Evolutionary conservation across 2,329 filamentous ascomycete genomes (phyloP).

Genomic region (Diaporthe amygdali): DNA sequence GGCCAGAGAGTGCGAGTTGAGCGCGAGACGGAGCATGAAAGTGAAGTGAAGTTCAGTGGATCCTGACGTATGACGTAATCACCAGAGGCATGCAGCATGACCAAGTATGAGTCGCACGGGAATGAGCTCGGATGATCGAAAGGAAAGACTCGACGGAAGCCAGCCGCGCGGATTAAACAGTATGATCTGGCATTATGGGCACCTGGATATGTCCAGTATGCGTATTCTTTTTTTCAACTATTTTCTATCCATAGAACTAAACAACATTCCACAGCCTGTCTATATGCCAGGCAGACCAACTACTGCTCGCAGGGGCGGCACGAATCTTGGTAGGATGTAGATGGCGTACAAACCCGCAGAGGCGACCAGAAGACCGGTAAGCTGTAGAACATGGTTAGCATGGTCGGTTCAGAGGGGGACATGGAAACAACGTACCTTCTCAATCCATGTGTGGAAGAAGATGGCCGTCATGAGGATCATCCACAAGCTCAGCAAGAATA

Average conservation of each 20-base stretch:
- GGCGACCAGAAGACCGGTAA: constrained; percentile 60
- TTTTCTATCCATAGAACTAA: not conserved
- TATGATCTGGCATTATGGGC: not conserved
- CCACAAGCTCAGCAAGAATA: constrained; percentile 81
- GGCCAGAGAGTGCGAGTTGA: too few species aligned
- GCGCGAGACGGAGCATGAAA: not conserved
- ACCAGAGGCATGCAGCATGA: not conserved
- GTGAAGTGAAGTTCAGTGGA: not conserved
- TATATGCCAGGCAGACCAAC: constrained; percentile 59
- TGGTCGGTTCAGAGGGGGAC: too few species aligned
- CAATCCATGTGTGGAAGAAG: constrained; percentile 98
- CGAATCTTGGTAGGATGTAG: constrained; percentile 57
- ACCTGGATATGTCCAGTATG: not conserved
- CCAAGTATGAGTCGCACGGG: not conserved
- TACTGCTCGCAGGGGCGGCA: constrained; percentile 50
- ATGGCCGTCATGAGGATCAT: constrained; percentile 99
- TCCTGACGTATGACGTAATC: constrained; percentile 14
- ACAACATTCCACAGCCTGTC: constrained; percentile 20
- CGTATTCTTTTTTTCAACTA: not conserved
- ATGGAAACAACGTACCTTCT: constrained; percentile 70
- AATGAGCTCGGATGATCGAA: not conserved
- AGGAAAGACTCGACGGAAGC: not conserved
- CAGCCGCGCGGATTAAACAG: not conserved
- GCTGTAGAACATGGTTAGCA: constrained; percentile 41
- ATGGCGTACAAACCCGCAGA: constrained; percentile 51